Base-by-base conservation (phyloP, 192 early-diverging fungal genomes). In the Phlyctochytrium arcticum region DNA sequence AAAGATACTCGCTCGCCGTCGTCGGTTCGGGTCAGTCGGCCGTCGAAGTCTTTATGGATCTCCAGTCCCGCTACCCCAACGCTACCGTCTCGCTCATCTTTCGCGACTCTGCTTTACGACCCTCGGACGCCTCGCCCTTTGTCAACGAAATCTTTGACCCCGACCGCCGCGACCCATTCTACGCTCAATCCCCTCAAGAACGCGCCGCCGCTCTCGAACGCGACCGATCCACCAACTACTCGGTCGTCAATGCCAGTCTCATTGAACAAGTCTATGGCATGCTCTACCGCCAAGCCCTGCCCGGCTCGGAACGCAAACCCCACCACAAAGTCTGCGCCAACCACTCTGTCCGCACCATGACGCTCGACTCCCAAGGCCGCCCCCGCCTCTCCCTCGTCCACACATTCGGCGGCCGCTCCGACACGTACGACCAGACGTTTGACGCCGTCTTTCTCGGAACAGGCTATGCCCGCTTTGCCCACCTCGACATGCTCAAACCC, bases 61-160 rank as follows among this genome's bases (percentile, higher is more conserved):
- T 62, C 27, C 19, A 15, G 4, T 29, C 19, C 17, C 26, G 44
- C 9, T 51, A 57, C 34, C 61, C 61, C 29, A 62, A 62, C 30
- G 48, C 61, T 10, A 6, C n/a, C 7, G 54, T 71, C 26, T 36
- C 15, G 24, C 66, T 71, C 21, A 48, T 71, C 35, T 70, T 71
- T 27, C 54, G 66, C 29, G 35, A 60, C 31, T 36, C 44, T 12
- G 42, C 60, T n/a, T 37, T 71, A 9, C 50, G 65, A 5, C 66
- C 64, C 2, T 70, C 60, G 33, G 69, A 71, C 36, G 69, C 32
- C 33, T 49, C 39, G 8, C 53, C 66, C 17, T 71, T 71, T 61
- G 69, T 71, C 55, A 71, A 71, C 66, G 65, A 68, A 26, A 47
- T 71, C 7, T 71, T 71, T 67, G 42, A 71, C 42, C 65, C 66